phyloP scores from a whole-genome alignment of 2,329 filamentous ascomycete genomes.

The Keithomyces neogunnii region DNA sequence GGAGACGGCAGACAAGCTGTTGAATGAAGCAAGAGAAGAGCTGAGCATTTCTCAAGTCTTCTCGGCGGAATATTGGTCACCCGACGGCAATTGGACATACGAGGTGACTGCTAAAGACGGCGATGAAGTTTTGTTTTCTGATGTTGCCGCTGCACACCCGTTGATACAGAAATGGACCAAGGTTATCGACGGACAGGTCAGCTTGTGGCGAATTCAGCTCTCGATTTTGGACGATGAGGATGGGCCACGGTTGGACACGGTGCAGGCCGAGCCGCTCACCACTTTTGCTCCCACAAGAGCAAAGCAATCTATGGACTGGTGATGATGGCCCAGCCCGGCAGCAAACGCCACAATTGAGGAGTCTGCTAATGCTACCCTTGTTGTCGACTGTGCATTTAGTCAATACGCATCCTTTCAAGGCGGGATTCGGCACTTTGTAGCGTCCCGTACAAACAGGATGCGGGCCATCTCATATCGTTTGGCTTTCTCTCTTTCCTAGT shows the following conservation, averaged over 20 bases:
- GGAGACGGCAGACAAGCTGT: conserved; percentile 21
- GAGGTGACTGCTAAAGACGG: conserved; percentile 33
- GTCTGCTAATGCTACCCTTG: too few species aligned
- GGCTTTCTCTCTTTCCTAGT: too few species aligned
- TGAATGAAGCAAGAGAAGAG: conserved; percentile 46
- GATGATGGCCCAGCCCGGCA: conserved; percentile 8
- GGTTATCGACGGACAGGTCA: conserved; percentile 21
- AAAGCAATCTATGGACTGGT: conserved; percentile 31
- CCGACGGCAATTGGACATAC: conserved; percentile 65
- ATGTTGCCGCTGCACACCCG: conserved; percentile 62
- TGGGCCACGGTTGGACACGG: conserved; percentile 17
- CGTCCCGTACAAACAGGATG: too few species aligned
- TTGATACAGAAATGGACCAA: conserved; percentile 53
- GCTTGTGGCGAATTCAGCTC: conserved; percentile 25
- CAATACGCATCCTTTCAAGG: too few species aligned
- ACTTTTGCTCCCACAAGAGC: conserved; percentile 14
- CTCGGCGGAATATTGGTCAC: conserved; percentile 54
- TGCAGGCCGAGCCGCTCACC: conserved; percentile 19
- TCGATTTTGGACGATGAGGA: conserved; percentile 24
- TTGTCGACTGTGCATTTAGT: too few species aligned
- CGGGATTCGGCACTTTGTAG: too few species aligned
- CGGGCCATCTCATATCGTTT: too few species aligned
- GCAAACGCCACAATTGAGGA: neutral
- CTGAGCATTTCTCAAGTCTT: conserved; percentile 57
- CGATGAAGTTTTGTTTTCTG: conserved; percentile 43